A percentile compares a stretch with the other conserved stretches of the same genome.
Conservation (phyloP, 345 rosid species). For the Murraya koenigii region DNA sequence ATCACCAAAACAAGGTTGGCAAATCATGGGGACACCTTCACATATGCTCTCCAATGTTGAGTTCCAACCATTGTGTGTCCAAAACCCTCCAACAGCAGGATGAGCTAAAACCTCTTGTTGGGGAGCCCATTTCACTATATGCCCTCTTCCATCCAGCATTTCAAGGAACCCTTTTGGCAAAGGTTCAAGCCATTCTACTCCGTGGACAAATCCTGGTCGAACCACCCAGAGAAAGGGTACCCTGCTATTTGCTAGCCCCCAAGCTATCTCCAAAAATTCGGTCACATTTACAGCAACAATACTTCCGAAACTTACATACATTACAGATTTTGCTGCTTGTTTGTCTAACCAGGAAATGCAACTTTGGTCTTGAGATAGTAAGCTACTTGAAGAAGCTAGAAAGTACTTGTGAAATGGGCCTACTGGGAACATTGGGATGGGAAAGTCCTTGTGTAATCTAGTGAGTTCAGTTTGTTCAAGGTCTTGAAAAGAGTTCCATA, state of each 20-base stretch:
- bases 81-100: constrained; percentile 49
- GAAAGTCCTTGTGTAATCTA: constrained; percentile 16
- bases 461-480: constrained; percentile 39
- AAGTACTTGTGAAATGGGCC: constrained; percentile 51
- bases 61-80: constrained; percentile 80
- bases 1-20: constrained; percentile 63
- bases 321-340: constrained; percentile 40
- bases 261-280: constrained; percentile 50
- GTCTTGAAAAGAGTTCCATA: constrained; percentile 52
- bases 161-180: constrained; percentile 47
- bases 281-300: constrained; percentile 31
- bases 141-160: constrained; percentile 36
- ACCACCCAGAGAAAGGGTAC: constrained; percentile 70
- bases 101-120: constrained; percentile 61
- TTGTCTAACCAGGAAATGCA: constrained; percentile 55
- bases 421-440: constrained; percentile 36
- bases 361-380: constrained; percentile 25
- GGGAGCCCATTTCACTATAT: constrained; percentile 66
- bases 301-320: constrained; percentile 69
- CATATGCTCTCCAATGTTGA: constrained; percentile 60
- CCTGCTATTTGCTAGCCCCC: constrained; percentile 45
- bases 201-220: constrained; percentile 36
- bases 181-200: constrained; percentile 31
- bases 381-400: constrained; percentile 29
- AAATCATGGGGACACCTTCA: constrained; percentile 77